Evolutionary conservation across 306 rosid species (phyloP), one percentile per base, ranked within the genome.

Genomic region (Crotalaria pallida): DNA sequence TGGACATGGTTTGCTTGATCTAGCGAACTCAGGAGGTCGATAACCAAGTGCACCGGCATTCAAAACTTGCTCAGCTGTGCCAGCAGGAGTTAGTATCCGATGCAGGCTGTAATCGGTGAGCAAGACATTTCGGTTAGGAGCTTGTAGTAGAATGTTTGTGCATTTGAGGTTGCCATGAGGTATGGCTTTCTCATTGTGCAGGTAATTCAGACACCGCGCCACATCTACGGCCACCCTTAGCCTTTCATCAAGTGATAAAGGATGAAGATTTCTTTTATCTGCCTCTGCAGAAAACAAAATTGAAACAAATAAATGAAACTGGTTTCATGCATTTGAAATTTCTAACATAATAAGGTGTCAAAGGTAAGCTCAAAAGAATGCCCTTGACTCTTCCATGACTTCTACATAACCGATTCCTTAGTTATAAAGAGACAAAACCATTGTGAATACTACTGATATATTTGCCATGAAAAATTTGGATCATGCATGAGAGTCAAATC

Each of bases 141-240:
- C 53, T 79, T 86, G 87, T 27, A 91, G 79, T 49, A 91, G 81
- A 81, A 91, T 81, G 61, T 91, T 91, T 3, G 89, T 81, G 63
- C 90, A 86, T 84, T 88, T 88, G 65, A 91, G 87, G 79, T 91
- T 91, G 59, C 97, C 97, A 58, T 88, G 96, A 12, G 92, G 97
- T 75, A 91, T 91, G 44, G 92, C 78, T 82, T 86, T 91, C 84
- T 86, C 96, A 2, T 82, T 79, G 7, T 88, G 96, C 11, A 91
- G 77, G 86, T 70, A 91, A 70, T 83, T 65, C 62, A 84, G 80
- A 78, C 97, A 86, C 19, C 65, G 77, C 2, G 86, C 90, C 13
- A 86, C 82, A 16, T 87, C 88, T 55, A 80, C 49, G 3, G 90
- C 91, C 67, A 86, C 84, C 69, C 74, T 78, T 2, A 81, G 77